These are phyloP conservation scores for Monosporascus ibericus DNA, from an alignment of 2,329 filamentous ascomycete genomes.

Conservation along the genomic window DNA sequence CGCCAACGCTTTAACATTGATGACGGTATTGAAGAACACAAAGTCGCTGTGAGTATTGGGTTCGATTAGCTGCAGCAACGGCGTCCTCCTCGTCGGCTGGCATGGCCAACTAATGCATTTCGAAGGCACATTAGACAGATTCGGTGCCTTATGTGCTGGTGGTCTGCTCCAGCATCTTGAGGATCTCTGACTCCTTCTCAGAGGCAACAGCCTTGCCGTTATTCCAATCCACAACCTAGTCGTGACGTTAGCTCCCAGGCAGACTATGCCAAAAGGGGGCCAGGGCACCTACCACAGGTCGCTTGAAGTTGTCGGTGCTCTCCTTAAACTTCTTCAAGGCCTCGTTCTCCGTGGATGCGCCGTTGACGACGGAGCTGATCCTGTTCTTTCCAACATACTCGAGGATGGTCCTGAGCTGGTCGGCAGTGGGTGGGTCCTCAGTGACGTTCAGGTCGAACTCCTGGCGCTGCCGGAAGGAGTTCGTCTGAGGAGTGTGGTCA, in stretches of 20 bases:
- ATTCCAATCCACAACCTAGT: slow-evolving; percentile 79
- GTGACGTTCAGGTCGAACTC: slow-evolving; percentile 86
- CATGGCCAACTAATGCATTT: not conserved
- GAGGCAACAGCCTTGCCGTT: slow-evolving; percentile 76
- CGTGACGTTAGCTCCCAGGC: slow-evolving; percentile 16
- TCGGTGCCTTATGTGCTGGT: slow-evolving; percentile 22
- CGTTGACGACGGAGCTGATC: slow-evolving; percentile 59
- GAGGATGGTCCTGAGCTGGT: slow-evolving; percentile 78
- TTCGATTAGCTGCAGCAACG: not conserved
- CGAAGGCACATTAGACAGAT: not conserved
- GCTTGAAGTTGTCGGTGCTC: slow-evolving; percentile 60
- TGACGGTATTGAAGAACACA: too few species aligned
- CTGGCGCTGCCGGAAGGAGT: slow-evolving; percentile 40
- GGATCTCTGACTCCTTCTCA: slow-evolving; percentile 80
- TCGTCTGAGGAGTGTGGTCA: slow-evolving; percentile 55
- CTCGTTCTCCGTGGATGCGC: slow-evolving; percentile 67
- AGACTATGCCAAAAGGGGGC: not conserved
- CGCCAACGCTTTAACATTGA: too few species aligned
- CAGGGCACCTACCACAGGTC: slow-evolving; percentile 62
- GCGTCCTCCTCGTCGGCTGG: not conserved
- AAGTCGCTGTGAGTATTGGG: not conserved
- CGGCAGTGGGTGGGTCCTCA: slow-evolving; percentile 70
- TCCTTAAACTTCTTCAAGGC: slow-evolving; percentile 74
- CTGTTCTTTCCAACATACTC: slow-evolving; percentile 68
- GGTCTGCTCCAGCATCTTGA: slow-evolving; percentile 66